Evolutionary conservation across 2,329 filamentous ascomycete genomes (phyloP), one percentile per base, ranked within the genome.

Genomic region (Escovopsis sp.): DNA sequence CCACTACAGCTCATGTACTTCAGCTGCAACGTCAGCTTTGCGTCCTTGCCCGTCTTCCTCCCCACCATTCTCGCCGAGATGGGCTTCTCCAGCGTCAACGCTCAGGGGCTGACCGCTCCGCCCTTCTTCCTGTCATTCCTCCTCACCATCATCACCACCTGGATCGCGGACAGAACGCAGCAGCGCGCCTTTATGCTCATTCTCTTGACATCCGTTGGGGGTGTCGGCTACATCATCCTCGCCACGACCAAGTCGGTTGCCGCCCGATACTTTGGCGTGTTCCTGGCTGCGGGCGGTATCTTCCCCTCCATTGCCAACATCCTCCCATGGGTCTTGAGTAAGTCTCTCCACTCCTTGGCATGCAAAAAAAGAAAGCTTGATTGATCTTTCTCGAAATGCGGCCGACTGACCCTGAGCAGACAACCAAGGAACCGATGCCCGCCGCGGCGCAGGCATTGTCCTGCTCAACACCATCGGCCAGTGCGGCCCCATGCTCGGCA

Each of bases 401-500:
- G 19, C 26, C 15, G 32, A 12, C 33, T 41, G 15, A 35, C n/a
- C 4, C 5, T 36, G 18, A 12, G 70, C 89, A 53, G 87, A 89
- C 54, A 91, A 91, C 57, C 82, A 87, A 54, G 64, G 70, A 36
- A 75, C 68, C 3, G 74, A 77, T 42, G 72, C 72, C 40, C 72
- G 74, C 12, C 80, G 80, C 47, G 82, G 83, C 0, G 74, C 76
- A 0, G 82, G 80, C 2, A 80, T 91, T 52, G 82, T 81, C 0
- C 68, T 91, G 23, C 58, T 93, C 52, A 85, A 91, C 57, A 55
- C 84, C 15, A 71, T 91, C 11, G 85, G 83, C 0, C 83, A 87
- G 60, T 77, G 77, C 48, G 83, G 83, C 0, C 82, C 83, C 2
- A 57, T 80, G 4, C 59, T 80, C 3, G 77, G 75, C 9, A 77